Conservation (phyloP, 306 rosid species). For the Myrica gale region DNA sequence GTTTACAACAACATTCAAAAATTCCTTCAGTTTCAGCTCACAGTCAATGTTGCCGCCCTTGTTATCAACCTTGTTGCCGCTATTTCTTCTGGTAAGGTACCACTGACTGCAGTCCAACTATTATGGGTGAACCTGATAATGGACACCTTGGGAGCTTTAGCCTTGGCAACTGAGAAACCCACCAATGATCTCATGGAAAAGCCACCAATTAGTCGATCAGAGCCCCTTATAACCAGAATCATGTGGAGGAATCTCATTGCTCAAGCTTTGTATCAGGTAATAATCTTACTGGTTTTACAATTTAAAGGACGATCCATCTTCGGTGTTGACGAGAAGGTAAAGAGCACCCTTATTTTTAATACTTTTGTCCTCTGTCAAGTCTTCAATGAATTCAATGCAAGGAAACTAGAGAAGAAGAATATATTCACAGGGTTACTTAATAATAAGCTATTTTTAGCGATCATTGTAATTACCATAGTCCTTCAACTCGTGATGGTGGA, state of each 20-base stretch:
- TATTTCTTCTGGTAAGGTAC: conserved; percentile 27
- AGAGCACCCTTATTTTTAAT: conserved; percentile 28
- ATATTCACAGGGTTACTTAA: conserved; percentile 47
- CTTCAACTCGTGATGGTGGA: conserved; percentile 88
- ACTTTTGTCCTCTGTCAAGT: conserved; percentile 1
- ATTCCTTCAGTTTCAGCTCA: conserved; percentile 34
- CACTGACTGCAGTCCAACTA: conserved; percentile 26
- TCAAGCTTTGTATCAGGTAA: conserved; percentile 31
- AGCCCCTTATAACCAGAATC: conserved; percentile 27
- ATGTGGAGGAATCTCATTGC: conserved; percentile 34
- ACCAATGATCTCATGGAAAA: conserved; percentile 27
- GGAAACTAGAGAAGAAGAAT: conserved; percentile 34
- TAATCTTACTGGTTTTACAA: conserved; percentile 19
- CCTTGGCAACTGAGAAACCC: conserved; percentile 27
- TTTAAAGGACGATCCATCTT: conserved; percentile 29
- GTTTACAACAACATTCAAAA: conserved; percentile 17
- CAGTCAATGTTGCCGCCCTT: conserved; percentile 27
- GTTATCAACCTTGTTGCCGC: conserved; percentile 24
- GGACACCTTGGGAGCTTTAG: conserved; percentile 38
- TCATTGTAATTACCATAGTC: conserved; percentile 62
- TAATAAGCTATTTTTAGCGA: conserved; percentile 67
- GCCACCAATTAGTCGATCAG: conserved; percentile 12
- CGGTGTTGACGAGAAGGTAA: conserved; percentile 23
- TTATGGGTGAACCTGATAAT: conserved; percentile 36
- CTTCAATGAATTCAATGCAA: conserved; percentile 33